Evolutionary conservation across 2,329 filamentous ascomycete genomes (phyloP).

Genomic region (Beauveria sp.): DNA sequence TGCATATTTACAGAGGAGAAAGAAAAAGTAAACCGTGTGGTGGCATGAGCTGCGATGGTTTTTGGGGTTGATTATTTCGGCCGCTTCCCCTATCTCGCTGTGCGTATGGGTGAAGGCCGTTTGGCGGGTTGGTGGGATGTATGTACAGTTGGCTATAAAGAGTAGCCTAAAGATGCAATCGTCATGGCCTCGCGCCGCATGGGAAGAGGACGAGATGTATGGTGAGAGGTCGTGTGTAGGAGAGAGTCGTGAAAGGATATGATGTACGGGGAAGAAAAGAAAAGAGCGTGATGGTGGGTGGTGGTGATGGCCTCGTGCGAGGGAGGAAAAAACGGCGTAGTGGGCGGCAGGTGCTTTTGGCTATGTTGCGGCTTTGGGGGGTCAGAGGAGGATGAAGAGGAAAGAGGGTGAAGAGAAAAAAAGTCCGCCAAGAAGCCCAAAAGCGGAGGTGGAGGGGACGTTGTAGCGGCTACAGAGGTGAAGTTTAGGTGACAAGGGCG

Average conservation of each 20-base stretch:
- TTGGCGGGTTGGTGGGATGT: neutral
- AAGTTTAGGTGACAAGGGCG: neutral
- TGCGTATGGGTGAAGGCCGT: neutral
- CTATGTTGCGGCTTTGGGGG: neutral
- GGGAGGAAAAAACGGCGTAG: neutral
- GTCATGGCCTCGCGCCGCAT: neutral
- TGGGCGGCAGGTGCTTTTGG: neutral
- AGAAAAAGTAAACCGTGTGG: neutral
- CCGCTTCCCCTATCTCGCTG: conserved; percentile 1
- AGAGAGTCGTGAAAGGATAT: neutral
- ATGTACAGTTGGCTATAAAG: neutral
- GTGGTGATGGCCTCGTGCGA: conserved; percentile 9
- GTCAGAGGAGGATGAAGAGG: neutral
- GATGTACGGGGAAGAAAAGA: neutral
- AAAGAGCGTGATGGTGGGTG: neutral
- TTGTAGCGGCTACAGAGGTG: neutral
- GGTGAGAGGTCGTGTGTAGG: neutral
- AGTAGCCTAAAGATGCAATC: neutral
- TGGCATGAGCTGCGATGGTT: neutral
- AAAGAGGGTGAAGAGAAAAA: neutral
- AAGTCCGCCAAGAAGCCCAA: neutral
- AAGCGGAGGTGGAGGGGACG: neutral
- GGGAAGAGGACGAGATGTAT: neutral
- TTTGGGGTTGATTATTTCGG: neutral
- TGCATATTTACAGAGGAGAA: conserved; percentile 6